Percentiles rank a stretch among this genome's conserved stretches.
These are phyloP conservation scores for Perkinsus olseni DNA, from an alignment of 169 alveolate species.

Conservation along the genomic window DNA sequence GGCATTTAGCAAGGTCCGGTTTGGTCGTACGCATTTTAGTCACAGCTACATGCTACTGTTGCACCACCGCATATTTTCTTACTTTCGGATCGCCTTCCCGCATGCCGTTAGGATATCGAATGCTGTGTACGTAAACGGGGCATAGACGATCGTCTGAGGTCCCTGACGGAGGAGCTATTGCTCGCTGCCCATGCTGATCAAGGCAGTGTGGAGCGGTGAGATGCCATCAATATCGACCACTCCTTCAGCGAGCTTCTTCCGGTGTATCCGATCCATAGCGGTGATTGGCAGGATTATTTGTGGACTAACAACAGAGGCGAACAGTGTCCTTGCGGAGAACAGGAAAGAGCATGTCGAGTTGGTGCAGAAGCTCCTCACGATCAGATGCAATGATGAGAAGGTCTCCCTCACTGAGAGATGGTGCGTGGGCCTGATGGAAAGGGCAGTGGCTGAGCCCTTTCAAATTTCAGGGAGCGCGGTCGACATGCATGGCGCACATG, in stretches of 20 bases:
- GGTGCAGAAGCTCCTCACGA: neutral
- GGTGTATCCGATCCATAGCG: no score
- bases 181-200: neutral
- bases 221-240: no score
- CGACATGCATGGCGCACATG: neutral
- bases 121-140: neutral
- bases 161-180: neutral
- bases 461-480: neutral
- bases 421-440: neutral
- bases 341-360: neutral
- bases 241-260: no score
- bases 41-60: no score
- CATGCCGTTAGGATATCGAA: neutral
- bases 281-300: neutral
- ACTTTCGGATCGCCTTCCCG: no score
- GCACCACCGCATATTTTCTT: no score
- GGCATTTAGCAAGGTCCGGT: no score
- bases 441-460: neutral
- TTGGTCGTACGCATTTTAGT: no score
- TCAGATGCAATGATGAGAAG: neutral
- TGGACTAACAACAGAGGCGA: neutral
- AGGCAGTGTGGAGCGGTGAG: neutral
- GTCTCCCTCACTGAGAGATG: neutral
- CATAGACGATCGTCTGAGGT: neutral
- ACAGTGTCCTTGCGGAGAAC: neutral